Evolutionary conservation across 179 eudicot genomes (phyloP).

Genomic region (Heliamphora pulchella): DNA sequence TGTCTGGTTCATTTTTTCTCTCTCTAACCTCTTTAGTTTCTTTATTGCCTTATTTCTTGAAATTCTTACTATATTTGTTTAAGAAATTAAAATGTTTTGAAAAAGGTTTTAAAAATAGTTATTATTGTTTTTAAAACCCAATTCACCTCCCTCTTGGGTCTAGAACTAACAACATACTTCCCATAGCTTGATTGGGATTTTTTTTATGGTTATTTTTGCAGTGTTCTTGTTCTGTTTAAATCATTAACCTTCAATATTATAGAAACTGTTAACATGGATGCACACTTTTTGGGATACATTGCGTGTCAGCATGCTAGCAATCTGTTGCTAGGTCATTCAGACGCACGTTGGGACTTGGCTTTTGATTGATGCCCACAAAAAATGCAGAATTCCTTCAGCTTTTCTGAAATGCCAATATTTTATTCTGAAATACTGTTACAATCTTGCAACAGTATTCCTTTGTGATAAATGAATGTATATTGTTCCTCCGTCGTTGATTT

Average conservation of each 20-base stretch:
- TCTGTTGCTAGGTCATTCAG: not conserved
- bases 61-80: too few relatives aligned
- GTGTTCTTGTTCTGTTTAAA: not conserved
- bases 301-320: not conserved
- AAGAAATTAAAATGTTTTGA: too few relatives aligned
- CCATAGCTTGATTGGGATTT: not conserved
- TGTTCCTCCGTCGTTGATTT: not conserved
- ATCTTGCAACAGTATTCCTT: slow-evolving; percentile 2
- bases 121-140: too few relatives aligned
- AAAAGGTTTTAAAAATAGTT: too few relatives aligned
- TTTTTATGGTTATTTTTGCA: not conserved
- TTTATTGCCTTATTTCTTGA: too few relatives aligned
- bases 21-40: too few relatives aligned
- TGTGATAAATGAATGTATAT: not conserved
- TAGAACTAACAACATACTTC: too few relatives aligned
- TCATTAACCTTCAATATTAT: not conserved
- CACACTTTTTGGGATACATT: not conserved
- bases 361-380: not conserved
- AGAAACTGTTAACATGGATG: not conserved
- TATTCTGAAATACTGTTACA: not conserved
- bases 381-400: slow-evolving; percentile 2
- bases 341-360: not conserved
- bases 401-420: not conserved
- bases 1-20: too few relatives aligned
- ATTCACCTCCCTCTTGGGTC: too few relatives aligned